phyloP scores from a whole-genome alignment of 345 rosid genomes.

The Arabidopsis arenosa region DNA sequence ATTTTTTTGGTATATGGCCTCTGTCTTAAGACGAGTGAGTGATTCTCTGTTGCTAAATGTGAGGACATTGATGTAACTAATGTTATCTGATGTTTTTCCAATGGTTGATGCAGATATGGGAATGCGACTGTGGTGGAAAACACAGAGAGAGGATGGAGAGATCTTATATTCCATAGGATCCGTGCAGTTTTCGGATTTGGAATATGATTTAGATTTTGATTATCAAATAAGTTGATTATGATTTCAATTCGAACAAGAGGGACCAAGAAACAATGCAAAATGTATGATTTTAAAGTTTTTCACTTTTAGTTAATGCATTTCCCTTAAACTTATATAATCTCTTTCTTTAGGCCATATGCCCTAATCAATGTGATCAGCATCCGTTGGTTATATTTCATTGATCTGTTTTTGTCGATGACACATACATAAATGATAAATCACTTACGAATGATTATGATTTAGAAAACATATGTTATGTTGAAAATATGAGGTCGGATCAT shows the following conservation, averaged over 20 bases:
- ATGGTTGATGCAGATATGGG: constrained; percentile 72
- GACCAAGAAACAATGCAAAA: constrained; percentile 28
- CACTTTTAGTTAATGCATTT: constrained; percentile 31
- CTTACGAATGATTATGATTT: background rate
- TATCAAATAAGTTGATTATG: constrained; percentile 21
- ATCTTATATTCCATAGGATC: constrained; percentile 84
- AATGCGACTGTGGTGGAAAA: constrained; percentile 94
- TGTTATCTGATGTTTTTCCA: constrained; percentile 3
- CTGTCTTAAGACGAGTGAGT: background rate
- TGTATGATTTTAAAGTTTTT: constrained; percentile 23
- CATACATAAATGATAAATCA: background rate
- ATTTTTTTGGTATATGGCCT: background rate
- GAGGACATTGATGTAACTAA: background rate
- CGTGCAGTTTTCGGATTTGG: constrained; percentile 94
- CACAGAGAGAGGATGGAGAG: constrained; percentile 97
- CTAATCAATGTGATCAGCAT: background rate
- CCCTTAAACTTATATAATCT: constrained; percentile 2
- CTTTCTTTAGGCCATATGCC: background rate
- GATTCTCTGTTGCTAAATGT: background rate
- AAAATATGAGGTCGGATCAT: background rate
- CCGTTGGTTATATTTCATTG: background rate
- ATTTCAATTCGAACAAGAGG: constrained; percentile 24
- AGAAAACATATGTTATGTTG: too few relatives aligned
- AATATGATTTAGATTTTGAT: constrained; percentile 49
- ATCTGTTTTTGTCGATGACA: background rate